Percentiles rank a stretch among this genome's conserved stretches.
phyloP scores from a whole-genome alignment of 1,139 yeast species.

The Debaryomycetaceae sp. region DNA sequence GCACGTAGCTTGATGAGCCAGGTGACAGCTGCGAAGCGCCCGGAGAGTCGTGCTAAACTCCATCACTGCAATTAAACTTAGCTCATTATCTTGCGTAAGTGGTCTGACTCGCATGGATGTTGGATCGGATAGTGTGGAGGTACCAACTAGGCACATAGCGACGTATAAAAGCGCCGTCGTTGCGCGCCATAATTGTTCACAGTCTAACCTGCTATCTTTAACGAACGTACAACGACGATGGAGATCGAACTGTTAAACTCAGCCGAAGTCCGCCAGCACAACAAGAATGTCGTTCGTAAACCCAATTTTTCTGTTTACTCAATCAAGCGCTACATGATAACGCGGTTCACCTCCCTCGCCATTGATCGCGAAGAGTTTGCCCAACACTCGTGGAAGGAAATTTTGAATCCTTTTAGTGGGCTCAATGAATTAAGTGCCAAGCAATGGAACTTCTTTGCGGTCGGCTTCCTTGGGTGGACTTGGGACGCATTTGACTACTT shows the following conservation, averaged over 20 bases:
- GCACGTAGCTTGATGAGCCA: no score
- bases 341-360: slow-evolving; percentile 30
- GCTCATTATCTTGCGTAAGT: no score
- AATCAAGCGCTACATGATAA: slow-evolving; percentile 21
- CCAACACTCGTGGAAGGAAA: slow-evolving; percentile 24
- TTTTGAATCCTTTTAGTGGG: slow-evolving; percentile 33
- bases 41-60: no score
- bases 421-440: slow-evolving; percentile 23
- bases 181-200: no score
- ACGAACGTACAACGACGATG: slow-evolving; percentile 1
- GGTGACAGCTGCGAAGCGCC: no score
- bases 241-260: no score
- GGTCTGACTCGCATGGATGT: no score
- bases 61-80: no score
- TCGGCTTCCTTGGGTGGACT: slow-evolving; percentile 39
- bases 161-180: no score
- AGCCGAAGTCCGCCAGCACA: slow-evolving; percentile 20
- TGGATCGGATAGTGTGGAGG: no score
- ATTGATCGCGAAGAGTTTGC: slow-evolving; percentile 27
- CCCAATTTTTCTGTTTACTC: slow-evolving; percentile 26
- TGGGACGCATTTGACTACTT: slow-evolving; percentile 44
- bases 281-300: slow-evolving; percentile 28
- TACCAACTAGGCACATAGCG: no score
- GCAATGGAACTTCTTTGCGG: slow-evolving; percentile 34
- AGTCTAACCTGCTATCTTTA: no score